Evolutionary conservation across 441 rosid species (phyloP), one percentile per base, ranked within the genome.

Genomic region (Geranium incanum): DNA sequence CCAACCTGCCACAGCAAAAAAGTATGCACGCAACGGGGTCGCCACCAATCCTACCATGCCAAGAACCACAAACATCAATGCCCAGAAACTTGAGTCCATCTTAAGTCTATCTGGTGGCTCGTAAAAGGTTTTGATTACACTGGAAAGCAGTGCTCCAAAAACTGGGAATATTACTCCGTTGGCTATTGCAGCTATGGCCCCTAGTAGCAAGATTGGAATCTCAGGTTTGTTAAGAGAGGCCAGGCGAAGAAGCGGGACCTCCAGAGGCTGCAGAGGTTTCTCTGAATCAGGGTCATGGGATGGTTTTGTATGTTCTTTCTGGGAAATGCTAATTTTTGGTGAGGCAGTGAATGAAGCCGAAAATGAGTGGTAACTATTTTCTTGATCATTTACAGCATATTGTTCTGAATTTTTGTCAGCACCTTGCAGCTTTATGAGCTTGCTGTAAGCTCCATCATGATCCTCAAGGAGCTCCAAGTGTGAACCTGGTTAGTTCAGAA

Each of bases 1-100:
- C 50, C 82, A 71, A 8, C 96, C 95, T 3, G 93, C 98, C n/a
- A 91, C 70, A 0, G 88, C 73, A 73, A 93, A 93, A 45, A 88
- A 84, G 68, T 86, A 86, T 5, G 81, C 74, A 68, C 85, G 89
- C 60, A 80, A 0, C 8, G 93, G 87, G 28, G 74, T 68, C 43
- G 74, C 73, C 1, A 84, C 8, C 1, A 85, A 57, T 18, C 68
- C 72, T 23, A 2, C 78, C 1, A 21, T 81, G 82, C 48, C 93
- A 16, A 89, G 33, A 38, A 72, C 75, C 1, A 87, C 13, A 67
- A 79, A 84, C 38, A 82, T 38, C 59, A 76, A n/a, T 18, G 89
- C 85, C 90, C 91, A 91, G 5, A 66, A 60, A 37, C 66, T 76
- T 7, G 95, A 80, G 66, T 86, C 85, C 67, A 80, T 86, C 65